Base-by-base conservation (phyloP, 176 grass and related monocot species). In the barley (Hordeum vulgare) region DNA sequence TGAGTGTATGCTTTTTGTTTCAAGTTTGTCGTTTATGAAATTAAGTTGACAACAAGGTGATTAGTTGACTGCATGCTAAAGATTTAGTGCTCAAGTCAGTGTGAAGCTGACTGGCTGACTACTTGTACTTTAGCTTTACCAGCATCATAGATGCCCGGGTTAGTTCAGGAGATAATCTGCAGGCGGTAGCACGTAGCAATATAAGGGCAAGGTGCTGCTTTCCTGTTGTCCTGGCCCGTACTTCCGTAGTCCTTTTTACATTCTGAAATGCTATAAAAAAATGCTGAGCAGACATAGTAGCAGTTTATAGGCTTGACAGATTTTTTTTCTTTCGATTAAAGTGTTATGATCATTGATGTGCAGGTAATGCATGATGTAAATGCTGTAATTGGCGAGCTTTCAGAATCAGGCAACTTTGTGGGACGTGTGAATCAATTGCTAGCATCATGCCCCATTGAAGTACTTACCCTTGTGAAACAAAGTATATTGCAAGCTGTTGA, bases 341-440 rank as follows among this genome's bases (percentile, higher is more conserved):
- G 56, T 85, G 7, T 76, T 83, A 11, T 10, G 8, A 40, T 75
- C 28, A 74, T 84, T 70, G 39, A 11, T 89, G 81, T 85, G 65
- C 89, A 99, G 96, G 90, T 96, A 80, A 88, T 99, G 70, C 89
- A 96, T 83, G 96, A 99, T 87, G 81, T 94, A 83, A 79, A 53
- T 86, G 80, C 74, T 15, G 17, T 96, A 80, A 86, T 89, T 24
- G 72, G 41, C 0, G 89, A 99, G 80, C 82, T 99, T 84, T 99
- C 89, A 75, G 90, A 91, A 64, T 92, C 90, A 75, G 77, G 91
- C 41, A 78, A 84, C 56, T 94, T 92, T 62, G 67, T 96, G 62
- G 60, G 34, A 65, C 91, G 90, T 72, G 86, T 99, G 33, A 88
- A 71, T 77, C 71, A 90, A 85, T 80, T 90, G 74, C 87, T 99